Evolutionary conservation across 768 basidiomycete species (phyloP).

Genomic region (Termitomyces sp.): DNA sequence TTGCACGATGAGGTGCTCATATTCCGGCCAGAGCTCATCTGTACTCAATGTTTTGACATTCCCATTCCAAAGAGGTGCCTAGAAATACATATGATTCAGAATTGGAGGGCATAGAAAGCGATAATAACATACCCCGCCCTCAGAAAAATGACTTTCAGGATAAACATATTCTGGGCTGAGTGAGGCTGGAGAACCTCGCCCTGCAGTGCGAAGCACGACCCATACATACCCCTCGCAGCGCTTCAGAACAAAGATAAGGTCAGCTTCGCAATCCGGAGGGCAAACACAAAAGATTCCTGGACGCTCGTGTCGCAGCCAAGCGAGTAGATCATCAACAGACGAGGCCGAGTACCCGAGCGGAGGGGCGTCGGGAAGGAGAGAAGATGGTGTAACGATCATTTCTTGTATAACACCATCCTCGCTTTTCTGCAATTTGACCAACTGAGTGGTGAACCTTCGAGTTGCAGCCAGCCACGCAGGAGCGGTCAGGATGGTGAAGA

Average conservation of each 20-base stretch:
- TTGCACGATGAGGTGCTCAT: neutral
- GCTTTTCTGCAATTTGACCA: neutral
- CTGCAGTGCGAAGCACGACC: neutral
- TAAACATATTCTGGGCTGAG: neutral
- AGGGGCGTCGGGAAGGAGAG: neutral
- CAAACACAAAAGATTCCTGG: neutral
- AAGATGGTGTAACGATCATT: neutral
- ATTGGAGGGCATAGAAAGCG: neutral
- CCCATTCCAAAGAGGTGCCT: neutral
- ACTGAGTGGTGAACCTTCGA: neutral
- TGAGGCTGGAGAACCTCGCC: neutral
- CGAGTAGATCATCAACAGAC: neutral
- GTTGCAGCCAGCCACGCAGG: neutral
- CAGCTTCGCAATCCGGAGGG: neutral
- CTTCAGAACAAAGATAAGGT: neutral
- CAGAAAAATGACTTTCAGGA: neutral
- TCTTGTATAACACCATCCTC: neutral
- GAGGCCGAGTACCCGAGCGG: constrained; percentile 1
- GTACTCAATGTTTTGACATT: neutral
- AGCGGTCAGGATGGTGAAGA: neutral
- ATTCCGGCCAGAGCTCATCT: neutral
- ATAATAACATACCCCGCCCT: neutral
- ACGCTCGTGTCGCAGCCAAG: neutral
- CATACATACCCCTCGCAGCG: neutral
- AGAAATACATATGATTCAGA: neutral